Conservation (phyloP, 495 filamentous ascomycete species). For the Trichodelitschia bisporula region DNA sequence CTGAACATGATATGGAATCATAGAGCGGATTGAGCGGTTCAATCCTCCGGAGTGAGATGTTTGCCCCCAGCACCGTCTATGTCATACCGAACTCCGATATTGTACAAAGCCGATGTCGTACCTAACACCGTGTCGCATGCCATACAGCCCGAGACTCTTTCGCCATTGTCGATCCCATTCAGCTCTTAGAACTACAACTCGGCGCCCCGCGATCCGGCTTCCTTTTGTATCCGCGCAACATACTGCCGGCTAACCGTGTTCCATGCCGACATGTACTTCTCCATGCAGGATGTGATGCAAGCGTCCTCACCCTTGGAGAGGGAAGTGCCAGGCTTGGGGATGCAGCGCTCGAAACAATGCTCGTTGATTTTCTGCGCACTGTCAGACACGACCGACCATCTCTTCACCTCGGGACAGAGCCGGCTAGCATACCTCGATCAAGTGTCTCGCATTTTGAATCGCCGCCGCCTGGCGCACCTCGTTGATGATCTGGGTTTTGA, state of each 20-base stretch:
- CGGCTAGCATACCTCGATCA: slow-evolving; percentile 38
- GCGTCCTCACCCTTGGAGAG: slow-evolving; percentile 46
- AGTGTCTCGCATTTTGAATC: slow-evolving; percentile 42
- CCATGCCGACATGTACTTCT: slow-evolving; percentile 93
- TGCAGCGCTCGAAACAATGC: slow-evolving; percentile 85
- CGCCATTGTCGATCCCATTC: too few species aligned
- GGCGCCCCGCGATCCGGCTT: too few species aligned
- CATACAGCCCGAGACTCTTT: too few species aligned
- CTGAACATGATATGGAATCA: too few species aligned
- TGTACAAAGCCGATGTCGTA: too few species aligned
- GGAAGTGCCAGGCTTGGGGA: slow-evolving; percentile 59
- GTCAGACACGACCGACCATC: neutral
- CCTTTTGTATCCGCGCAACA: slow-evolving; percentile 43
- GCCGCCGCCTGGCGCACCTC: slow-evolving; percentile 53
- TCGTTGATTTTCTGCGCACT: slow-evolving; percentile 67
- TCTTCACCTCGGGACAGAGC: slow-evolving; percentile 2
- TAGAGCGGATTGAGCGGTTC: too few species aligned
- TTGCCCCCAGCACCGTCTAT: too few species aligned
- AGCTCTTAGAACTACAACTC: too few species aligned
- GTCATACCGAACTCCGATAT: too few species aligned
- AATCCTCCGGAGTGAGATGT: too few species aligned
- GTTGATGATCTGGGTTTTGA: slow-evolving; percentile 44
- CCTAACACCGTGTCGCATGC: too few species aligned
- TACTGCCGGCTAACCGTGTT: slow-evolving; percentile 61
- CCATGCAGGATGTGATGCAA: slow-evolving; percentile 76